phyloP scores from a whole-genome alignment of 2,329 filamentous ascomycete genomes.

The Sporothrix mexicana region DNA sequence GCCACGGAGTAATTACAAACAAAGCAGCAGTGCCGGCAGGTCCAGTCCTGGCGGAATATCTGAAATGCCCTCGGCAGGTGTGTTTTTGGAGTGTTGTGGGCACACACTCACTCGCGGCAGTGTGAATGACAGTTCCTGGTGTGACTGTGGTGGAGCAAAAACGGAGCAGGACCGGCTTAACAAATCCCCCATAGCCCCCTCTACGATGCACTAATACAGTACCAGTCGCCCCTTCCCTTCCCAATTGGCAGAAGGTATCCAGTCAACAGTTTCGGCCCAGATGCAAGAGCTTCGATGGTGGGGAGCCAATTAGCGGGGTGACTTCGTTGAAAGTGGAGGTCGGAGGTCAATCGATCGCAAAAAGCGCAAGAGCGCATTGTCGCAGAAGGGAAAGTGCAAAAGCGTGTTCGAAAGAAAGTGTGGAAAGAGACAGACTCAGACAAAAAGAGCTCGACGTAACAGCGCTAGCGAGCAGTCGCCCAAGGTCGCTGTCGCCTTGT shows the following conservation, averaged over 20 bases:
- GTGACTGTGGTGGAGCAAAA: slow-evolving; percentile 3
- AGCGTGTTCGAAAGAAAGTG: background rate
- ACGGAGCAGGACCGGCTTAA: slow-evolving; percentile 27
- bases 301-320: slow-evolving; percentile 22
- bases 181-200: slow-evolving; percentile 24
- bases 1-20: background rate
- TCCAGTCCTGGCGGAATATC: slow-evolving; percentile 29
- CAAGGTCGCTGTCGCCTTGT: background rate
- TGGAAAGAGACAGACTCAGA: background rate
- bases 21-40: slow-evolving; percentile 25
- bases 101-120: slow-evolving; percentile 25
- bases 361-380: slow-evolving; percentile 11
- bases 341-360: background rate
- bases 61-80: slow-evolving; percentile 33
- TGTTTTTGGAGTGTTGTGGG: slow-evolving; percentile 10
- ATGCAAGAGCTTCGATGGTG: background rate
- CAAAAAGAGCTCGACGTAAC: background rate
- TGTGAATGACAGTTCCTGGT: background rate
- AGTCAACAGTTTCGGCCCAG: background rate
- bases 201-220: background rate
- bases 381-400: slow-evolving; percentile 1
- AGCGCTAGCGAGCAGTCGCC: background rate
- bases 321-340: background rate
- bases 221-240: slow-evolving; percentile 21
- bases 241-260: background rate